Percentiles rank a stretch among this genome's conserved stretches.
Conservation (phyloP, 192 early-diverging fungal genomes). For the Coemansia sp. region DNA sequence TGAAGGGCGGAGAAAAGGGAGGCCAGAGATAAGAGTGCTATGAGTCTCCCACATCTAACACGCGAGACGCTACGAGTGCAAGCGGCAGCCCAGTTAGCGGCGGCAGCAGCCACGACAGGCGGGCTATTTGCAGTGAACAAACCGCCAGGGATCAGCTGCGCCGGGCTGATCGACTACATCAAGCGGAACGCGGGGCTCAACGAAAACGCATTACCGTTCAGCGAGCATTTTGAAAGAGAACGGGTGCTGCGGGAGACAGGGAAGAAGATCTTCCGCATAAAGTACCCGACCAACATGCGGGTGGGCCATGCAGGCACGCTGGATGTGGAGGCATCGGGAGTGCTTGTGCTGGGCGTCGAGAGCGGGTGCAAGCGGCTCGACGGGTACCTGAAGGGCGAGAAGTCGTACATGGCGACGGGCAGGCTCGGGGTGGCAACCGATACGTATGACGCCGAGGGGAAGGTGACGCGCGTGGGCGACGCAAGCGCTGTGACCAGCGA, state of each 20-base stretch:
- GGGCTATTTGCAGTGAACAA: slow-evolving; percentile 54
- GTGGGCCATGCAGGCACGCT: slow-evolving; percentile 52
- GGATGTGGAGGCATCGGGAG: slow-evolving; percentile 47
- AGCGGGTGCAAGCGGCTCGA: slow-evolving; percentile 59
- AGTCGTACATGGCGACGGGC: slow-evolving; percentile 61
- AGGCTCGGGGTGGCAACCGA: slow-evolving; percentile 62
- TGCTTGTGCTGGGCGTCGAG: slow-evolving; percentile 59
- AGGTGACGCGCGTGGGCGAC: slow-evolving; percentile 33
- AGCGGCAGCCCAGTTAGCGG: neutral
- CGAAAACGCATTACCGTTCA: slow-evolving; percentile 21
- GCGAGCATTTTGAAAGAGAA: slow-evolving; percentile 42
- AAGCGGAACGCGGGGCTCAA: slow-evolving; percentile 39
- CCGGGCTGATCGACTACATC: slow-evolving; percentile 45
- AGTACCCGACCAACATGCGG: slow-evolving; percentile 5
- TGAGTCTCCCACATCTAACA: neutral
- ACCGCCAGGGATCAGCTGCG: slow-evolving; percentile 52
- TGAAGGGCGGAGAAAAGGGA: neutral
- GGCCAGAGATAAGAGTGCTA: neutral
- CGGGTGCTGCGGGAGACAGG: slow-evolving; percentile 14
- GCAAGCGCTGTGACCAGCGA: slow-evolving; percentile 51
- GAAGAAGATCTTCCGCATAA: slow-evolving; percentile 18
- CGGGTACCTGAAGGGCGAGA: slow-evolving; percentile 51
- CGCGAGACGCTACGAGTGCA: slow-evolving; percentile 12
- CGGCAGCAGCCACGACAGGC: slow-evolving; percentile 10
- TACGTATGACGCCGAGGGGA: slow-evolving; percentile 61